phyloP scores from a whole-genome alignment of 2,329 filamentous ascomycete genomes.

The Colletotrichum lentis region DNA sequence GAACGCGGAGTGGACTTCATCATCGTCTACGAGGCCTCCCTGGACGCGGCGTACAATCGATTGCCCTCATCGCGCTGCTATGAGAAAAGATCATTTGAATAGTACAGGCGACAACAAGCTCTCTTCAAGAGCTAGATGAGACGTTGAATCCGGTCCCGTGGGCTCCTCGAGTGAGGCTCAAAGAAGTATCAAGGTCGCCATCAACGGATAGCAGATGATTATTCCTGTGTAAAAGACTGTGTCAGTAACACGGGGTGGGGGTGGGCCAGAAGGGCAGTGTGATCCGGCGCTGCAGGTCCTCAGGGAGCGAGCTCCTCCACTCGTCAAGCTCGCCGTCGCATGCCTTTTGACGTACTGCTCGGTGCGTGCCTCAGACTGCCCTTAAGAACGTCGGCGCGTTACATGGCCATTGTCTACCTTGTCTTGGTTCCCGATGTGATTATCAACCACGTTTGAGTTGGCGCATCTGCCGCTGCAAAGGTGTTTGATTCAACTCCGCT shows the following conservation, averaged over 20 bases:
- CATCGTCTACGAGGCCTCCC: conserved; percentile 46
- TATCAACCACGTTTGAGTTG: conserved; percentile 6
- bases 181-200: conserved; percentile 25
- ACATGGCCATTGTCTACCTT: not conserved
- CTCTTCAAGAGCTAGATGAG: not conserved
- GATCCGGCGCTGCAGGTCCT: conserved; percentile 7
- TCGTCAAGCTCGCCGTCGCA: conserved; percentile 14
- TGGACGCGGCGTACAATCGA: conserved; percentile 39
- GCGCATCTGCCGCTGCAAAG: conserved; percentile 7
- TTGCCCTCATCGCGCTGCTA: conserved; percentile 9
- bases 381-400: too few species aligned
- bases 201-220: conserved; percentile 25
- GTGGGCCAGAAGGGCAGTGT: not conserved
- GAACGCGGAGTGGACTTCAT: conserved; percentile 44
- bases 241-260: not conserved
- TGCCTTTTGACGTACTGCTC: not conserved
- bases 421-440: not conserved
- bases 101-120: not conserved
- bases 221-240: not conserved
- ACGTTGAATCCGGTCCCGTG: conserved; percentile 10
- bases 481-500: conserved; percentile 6
- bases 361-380: not conserved
- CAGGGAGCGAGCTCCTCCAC: conserved; percentile 19
- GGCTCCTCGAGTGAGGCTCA: conserved; percentile 31
- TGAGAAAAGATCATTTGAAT: not conserved